A percentile compares a stretch with the other conserved stretches of the same genome.
Evolutionary conservation across 768 basidiomycete species (phyloP).

Genomic region (Tricholoma terreum): DNA sequence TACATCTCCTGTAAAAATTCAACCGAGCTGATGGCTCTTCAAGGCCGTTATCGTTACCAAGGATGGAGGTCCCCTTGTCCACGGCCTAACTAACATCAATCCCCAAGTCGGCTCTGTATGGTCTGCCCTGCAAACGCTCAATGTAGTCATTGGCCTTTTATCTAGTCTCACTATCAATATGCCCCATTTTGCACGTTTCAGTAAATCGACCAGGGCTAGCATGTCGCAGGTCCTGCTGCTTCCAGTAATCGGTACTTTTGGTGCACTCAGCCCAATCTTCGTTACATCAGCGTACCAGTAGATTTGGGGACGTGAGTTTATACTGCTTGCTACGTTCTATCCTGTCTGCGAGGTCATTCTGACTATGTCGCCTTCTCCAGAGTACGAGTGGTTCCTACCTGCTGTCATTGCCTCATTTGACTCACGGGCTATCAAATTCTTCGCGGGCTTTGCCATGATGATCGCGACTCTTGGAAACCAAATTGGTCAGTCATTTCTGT

Average conservation of each 20-base stretch:
- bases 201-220: neutral
- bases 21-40: neutral
- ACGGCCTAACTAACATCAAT: neutral
- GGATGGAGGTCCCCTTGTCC: neutral
- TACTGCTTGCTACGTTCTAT: neutral
- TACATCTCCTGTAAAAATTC: neutral
- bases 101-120: neutral
- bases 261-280: neutral
- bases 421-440: neutral
- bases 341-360: neutral
- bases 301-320: neutral
- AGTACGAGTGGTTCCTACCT: neutral
- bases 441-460: neutral
- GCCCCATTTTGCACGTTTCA: neutral
- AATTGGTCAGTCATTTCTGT: neutral
- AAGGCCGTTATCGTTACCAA: neutral
- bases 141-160: neutral
- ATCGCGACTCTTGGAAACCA: neutral
- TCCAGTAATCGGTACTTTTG: neutral
- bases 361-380: neutral
- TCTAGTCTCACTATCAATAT: neutral
- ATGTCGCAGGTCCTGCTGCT: neutral
- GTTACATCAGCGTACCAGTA: neutral
- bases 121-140: neutral
- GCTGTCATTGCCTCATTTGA: neutral